phyloP scores from a whole-genome alignment of 2,329 filamentous ascomycete genomes.

The Fusarium dlaminii region DNA sequence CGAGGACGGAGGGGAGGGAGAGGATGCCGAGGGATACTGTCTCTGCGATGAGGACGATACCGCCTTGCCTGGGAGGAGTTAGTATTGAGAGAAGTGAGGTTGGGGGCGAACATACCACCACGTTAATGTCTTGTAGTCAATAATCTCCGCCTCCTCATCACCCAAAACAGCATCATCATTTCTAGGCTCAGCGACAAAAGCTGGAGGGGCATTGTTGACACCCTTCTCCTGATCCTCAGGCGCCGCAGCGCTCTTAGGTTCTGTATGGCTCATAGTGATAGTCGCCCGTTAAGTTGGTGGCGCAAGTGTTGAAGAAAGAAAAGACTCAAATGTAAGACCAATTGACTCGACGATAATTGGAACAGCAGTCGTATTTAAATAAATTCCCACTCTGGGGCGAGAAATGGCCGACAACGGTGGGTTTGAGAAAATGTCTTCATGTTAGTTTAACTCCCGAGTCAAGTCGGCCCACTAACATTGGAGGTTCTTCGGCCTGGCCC shows the following conservation, averaged over 20 bases:
- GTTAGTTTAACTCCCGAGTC: background rate
- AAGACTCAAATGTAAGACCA: background rate
- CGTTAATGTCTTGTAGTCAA: slow-evolving; percentile 50
- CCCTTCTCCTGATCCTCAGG: slow-evolving; percentile 18
- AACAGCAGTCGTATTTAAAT: background rate
- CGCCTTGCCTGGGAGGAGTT: slow-evolving; percentile 51
- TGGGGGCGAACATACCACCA: slow-evolving; percentile 47
- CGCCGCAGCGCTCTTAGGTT: background rate
- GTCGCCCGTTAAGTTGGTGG: background rate
- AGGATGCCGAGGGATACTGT: slow-evolving; percentile 64
- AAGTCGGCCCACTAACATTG: slow-evolving; percentile 18
- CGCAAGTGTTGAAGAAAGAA: background rate
- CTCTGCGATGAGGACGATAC: slow-evolving; percentile 55
- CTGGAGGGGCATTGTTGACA: background rate
- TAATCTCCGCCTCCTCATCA: slow-evolving; percentile 37
- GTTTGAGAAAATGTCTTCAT: background rate
- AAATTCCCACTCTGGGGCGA: background rate
- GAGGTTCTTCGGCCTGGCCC: slow-evolving; percentile 3
- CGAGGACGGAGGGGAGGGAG: slow-evolving; percentile 80
- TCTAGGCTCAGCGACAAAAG: background rate
- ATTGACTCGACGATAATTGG: background rate
- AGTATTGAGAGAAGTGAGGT: background rate
- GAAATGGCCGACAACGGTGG: slow-evolving; percentile 17
- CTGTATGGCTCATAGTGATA: slow-evolving; percentile 2
- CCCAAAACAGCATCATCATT: slow-evolving; percentile 2